phyloP scores from a whole-genome alignment of 306 rosid genomes.

The Dryas alaskensis region DNA sequence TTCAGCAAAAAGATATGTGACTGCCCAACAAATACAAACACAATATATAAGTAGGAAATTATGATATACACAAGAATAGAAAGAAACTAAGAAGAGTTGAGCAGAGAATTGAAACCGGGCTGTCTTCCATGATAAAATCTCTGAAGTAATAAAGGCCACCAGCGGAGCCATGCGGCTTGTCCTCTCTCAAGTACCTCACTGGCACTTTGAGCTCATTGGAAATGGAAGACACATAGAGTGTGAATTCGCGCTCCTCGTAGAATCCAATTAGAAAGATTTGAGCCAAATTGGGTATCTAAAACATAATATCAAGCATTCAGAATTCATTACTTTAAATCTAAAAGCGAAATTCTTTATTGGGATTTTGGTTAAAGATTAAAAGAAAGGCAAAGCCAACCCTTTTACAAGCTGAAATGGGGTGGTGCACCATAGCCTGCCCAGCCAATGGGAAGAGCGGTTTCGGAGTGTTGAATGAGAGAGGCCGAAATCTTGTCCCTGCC shows the following conservation, averaged over 20 bases:
- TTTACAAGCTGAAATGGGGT: conserved; percentile 92
- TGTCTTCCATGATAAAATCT: conserved; percentile 88
- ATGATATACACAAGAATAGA: background rate
- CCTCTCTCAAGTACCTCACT: conserved; percentile 97
- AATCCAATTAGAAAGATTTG: conserved; percentile 86
- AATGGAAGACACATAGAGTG: conserved; percentile 84
- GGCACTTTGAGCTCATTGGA: conserved; percentile 92
- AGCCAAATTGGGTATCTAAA: conserved; percentile 84
- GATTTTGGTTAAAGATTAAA: background rate
- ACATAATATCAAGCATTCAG: background rate
- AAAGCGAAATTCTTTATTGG: conserved; percentile 11
- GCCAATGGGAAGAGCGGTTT: conserved; percentile 98
- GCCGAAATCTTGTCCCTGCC: conserved; percentile 96
- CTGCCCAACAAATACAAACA: conserved; percentile 46
- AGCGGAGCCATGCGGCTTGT: conserved; percentile 95
- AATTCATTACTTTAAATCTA: background rate
- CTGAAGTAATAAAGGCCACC: conserved; percentile 80
- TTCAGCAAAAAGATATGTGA: conserved; percentile 86
- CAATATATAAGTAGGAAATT: background rate
- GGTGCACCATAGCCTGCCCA: conserved; percentile 96
- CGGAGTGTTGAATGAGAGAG: conserved; percentile 92
- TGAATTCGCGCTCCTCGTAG: conserved; percentile 92
- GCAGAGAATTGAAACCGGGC: conserved; percentile 55
- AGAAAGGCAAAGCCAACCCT: conserved; percentile 47
- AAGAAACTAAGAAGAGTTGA: background rate